Percentiles rank a stretch among this genome's conserved stretches.
phyloP scores from a whole-genome alignment of 768 basidiomycete genomes.

The Brasilioporus rufonigricans region DNA sequence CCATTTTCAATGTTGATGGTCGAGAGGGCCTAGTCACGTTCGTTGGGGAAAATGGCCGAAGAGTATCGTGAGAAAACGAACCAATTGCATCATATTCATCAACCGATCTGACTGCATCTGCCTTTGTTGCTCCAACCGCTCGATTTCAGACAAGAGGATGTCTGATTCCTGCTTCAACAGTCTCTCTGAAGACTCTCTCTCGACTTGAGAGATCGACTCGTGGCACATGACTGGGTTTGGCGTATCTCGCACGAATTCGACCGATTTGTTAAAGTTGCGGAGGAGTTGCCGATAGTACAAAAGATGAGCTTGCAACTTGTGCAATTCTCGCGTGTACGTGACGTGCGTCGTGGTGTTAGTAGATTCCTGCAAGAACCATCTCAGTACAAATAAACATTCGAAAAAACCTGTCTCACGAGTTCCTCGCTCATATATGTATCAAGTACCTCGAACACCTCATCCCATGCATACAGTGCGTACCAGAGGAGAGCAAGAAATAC shows the following conservation, averaged over 20 bases:
- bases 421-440: slow-evolving; percentile 46
- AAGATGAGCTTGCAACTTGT: slow-evolving; percentile 57
- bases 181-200: background rate
- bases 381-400: background rate
- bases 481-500: slow-evolving; percentile 44
- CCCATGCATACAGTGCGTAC: slow-evolving; percentile 64
- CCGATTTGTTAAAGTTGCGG: slow-evolving; percentile 51
- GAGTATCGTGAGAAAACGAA: too few species aligned
- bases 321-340: too few species aligned
- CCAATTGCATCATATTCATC: too few species aligned
- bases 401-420: slow-evolving; percentile 34
- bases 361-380: slow-evolving; percentile 39
- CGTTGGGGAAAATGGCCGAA: too few species aligned
- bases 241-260: slow-evolving; percentile 48
- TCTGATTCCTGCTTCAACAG: slow-evolving; percentile 19
- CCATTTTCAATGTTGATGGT: too few species aligned
- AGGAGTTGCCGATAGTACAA: slow-evolving; percentile 55
- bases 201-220: slow-evolving; percentile 1
- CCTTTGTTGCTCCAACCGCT: too few species aligned
- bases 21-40: too few species aligned
- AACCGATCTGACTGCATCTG: too few species aligned
- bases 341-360: slow-evolving; percentile 37
- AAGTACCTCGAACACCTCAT: slow-evolving; percentile 52
- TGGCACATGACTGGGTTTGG: slow-evolving; percentile 47
- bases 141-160: too few species aligned